phyloP scores from a whole-genome alignment of 2,329 filamentous ascomycete genomes.

The Aspergillus fumigatus region DNA sequence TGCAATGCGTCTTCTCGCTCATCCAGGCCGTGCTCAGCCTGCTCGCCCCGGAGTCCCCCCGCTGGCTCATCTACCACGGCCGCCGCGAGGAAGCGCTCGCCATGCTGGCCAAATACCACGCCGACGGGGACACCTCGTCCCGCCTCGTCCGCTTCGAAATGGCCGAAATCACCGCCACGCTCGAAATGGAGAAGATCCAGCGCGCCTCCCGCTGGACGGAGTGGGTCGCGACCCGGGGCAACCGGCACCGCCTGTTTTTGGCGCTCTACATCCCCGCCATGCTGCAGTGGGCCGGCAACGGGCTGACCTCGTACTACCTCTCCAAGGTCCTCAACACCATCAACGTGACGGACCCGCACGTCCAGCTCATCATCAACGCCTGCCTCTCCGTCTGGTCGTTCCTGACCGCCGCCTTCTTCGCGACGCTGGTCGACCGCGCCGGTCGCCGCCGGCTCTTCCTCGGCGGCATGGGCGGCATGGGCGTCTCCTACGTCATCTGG shows the following conservation, averaged over 20 bases:
- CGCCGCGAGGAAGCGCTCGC: not conserved
- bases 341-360: slow-evolving; percentile 30
- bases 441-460: slow-evolving; percentile 22
- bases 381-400: slow-evolving; percentile 24
- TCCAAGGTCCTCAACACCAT: slow-evolving; percentile 34
- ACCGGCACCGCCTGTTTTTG: slow-evolving; percentile 11
- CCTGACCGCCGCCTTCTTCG: slow-evolving; percentile 12
- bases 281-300: not conserved
- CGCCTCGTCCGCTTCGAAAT: slow-evolving; percentile 22
- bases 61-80: not conserved
- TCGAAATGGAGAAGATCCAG: slow-evolving; percentile 19
- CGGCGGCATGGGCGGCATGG: slow-evolving; percentile 20
- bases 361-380: slow-evolving; percentile 39
- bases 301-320: slow-evolving; percentile 26
- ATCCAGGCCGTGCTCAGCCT: not conserved
- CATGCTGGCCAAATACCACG: not conserved
- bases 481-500: slow-evolving; percentile 11
- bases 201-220: slow-evolving; percentile 8
- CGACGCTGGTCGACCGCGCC: slow-evolving; percentile 19
- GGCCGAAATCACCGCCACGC: slow-evolving; percentile 19
- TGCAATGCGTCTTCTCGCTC: not conserved
- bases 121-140: not conserved
- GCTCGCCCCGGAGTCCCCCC: not conserved
- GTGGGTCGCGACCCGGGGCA: slow-evolving; percentile 9
- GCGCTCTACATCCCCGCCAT: slow-evolving; percentile 11